A percentile compares a stretch with the other conserved stretches of the same genome.
Evolutionary conservation across 1,284 basidiomycete species (phyloP).

Genomic region (Volvariella volvacea): DNA sequence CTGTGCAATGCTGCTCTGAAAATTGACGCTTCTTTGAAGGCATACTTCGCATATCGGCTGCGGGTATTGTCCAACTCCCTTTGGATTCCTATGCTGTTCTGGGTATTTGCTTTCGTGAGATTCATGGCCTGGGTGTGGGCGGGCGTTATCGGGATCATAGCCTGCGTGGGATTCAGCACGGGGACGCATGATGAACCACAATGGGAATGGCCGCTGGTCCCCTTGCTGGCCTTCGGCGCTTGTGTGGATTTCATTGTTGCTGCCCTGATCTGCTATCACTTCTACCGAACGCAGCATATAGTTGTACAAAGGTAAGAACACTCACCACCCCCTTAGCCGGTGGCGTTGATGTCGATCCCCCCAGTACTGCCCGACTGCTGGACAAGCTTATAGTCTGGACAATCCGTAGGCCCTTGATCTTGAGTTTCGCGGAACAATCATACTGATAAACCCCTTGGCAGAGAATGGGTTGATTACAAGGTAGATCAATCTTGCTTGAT

Average conservation of each 20-base stretch:
- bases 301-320: constrained; percentile 1
- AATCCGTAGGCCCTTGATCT: constrained; percentile 4
- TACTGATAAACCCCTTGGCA: background rate
- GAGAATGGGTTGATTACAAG: constrained; percentile 1
- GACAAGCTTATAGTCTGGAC: constrained; percentile 8
- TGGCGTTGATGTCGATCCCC: background rate
- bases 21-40: background rate
- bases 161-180: background rate
- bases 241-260: constrained; percentile 6
- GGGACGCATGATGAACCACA: background rate
- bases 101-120: constrained; percentile 3
- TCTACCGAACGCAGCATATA: constrained; percentile 1
- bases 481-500: background rate
- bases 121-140: constrained; percentile 6
- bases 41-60: constrained; percentile 5
- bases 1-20: background rate
- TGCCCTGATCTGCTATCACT: constrained; percentile 3
- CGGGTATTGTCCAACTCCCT: constrained; percentile 1
- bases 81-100: constrained; percentile 5
- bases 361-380: constrained; percentile 4
- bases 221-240: constrained; percentile 7
- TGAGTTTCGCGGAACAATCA: background rate
- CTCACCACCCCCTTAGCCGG: no score
- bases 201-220: constrained; percentile 5
- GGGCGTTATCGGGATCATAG: background rate